Conservation (phyloP, 1,284 basidiomycete species). For the Melanopsichium pennsylvanicum region DNA sequence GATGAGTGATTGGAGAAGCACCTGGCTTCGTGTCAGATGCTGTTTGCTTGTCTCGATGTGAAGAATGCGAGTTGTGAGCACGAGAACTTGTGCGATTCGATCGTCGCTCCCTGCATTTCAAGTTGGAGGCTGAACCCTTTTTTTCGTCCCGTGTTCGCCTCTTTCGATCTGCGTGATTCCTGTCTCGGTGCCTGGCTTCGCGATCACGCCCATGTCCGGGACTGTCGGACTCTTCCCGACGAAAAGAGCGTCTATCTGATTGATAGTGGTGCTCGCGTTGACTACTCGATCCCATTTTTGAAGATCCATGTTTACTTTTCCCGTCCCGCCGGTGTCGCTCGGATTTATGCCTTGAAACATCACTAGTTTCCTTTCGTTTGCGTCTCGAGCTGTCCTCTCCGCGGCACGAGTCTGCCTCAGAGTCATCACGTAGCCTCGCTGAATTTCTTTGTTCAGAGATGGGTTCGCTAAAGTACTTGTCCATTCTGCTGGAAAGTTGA, state of each 20-base stretch:
- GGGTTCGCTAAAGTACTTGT: conserved; percentile 52
- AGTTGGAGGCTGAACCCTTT: too few relatives aligned
- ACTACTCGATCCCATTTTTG: background rate
- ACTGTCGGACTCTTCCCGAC: background rate
- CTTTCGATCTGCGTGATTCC: background rate
- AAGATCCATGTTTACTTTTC: background rate
- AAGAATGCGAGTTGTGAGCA: background rate
- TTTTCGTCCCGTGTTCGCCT: too few relatives aligned
- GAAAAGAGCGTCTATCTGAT: background rate
- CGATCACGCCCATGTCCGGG: background rate
- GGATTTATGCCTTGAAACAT: background rate
- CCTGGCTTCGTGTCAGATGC: background rate
- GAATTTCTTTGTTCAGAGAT: background rate
- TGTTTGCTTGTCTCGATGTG: background rate
- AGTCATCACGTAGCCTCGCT: too few relatives aligned
- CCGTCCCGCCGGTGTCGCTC: background rate
- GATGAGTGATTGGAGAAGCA: background rate
- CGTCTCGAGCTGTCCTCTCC: background rate
- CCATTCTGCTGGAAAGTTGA: conserved; percentile 54
- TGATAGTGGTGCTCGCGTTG: background rate
- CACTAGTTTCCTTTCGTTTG: background rate
- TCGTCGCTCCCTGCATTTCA: too few relatives aligned
- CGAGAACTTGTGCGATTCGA: background rate
- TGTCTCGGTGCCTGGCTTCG: background rate
- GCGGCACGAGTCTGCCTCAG: too few relatives aligned